Base-by-base conservation (phyloP, 2,329 filamentous ascomycete genomes). In the Fusarium brevicatenulatum region DNA sequence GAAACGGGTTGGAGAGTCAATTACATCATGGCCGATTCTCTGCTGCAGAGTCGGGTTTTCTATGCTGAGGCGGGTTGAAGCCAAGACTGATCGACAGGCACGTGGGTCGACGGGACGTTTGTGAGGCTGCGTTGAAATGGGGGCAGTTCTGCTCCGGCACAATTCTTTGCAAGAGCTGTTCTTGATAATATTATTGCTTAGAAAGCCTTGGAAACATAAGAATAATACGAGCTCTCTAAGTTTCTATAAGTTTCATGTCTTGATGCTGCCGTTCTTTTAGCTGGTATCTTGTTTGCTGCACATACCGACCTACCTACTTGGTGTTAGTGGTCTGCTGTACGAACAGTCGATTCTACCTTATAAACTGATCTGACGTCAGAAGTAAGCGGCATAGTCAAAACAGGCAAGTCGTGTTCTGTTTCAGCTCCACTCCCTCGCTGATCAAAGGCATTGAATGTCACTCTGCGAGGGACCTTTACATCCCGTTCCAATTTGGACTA, bases 51-150 rank as follows among this genome's bases (percentile, higher is more conserved):
- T 54, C 50, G 50, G 50, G 25, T 40, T 54, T 39, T n/a, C 10
- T 13, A 66, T 34, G 21, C 21, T 40, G 21, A 50, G 47, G 40
- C 19, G n/a, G 60, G 44, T 25, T 52, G 23, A 56, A 44, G 64
- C 54, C 57, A 59, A 64, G 71, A 47, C 11, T 44, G 71, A 71
- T 73, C 71, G 25, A 25, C 12, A 47, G 16, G 56, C 69, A 71
- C 68, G 68, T 72, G 63, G 57, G 68, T 58, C 52, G 32, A 43
- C 12, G 12, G 16, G 25, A 15, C 49, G 37, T 34, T 25, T 42
- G 16, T 47, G 49, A 39, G 61, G 54, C 37, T 55, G 19, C 5
- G 19, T 44, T 5, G 37, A n/a, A 9, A 6, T 18, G 1, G 32
- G 6, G 19, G 23, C 28, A 40, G 13, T 19, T 25, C 23, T 23